Base-by-base conservation (phyloP, 2,329 filamentous ascomycete species). In the Sphaerulina vaccinii region DNA sequence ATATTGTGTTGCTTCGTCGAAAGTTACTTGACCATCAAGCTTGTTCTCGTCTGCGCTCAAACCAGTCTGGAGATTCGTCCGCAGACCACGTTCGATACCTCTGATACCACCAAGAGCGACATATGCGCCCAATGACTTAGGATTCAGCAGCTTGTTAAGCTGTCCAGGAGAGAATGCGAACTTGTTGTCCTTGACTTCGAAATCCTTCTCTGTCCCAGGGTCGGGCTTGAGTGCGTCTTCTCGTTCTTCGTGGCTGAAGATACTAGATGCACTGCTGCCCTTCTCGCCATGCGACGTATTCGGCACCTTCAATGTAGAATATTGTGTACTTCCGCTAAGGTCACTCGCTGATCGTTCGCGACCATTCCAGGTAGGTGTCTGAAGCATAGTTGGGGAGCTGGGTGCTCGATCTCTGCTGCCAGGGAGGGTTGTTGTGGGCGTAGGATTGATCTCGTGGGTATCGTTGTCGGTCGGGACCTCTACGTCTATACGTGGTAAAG, bases 101-200 rank as follows among this genome's bases (percentile, higher is more conserved):
- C 73, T 73, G 7, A 92, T 68, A 40, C 88, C 88, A 50, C 88
- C 88, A 3, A 93, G 70, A 7, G 86, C 86, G 60, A 85, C 82
- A 57, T 91, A 89, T 7, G 87, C 88, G 23, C 80, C 75, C 54
- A 88, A 74, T 59, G 79, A 90, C 71, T 93, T 93, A 1, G 88
- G 88, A 57, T 91, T 90, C 45, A 90, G 76, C 5, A 92, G 73
- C 71, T 91, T 92, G 58, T 84, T 86, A 55, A 96, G 76, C 65
- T 93, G 85, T 9, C 91, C 90, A 7, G 85, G 84, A 1, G 84
- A 83, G 67, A 89, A 96, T 13, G 89, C 90, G 65, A 96, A 96
- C 0, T 86, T 86, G 68, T 93, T 95, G 67, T 90, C 77, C 5
- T 85, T 78, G 13, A 92, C 79, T 41, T 82, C 62, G 61, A 95